Base-by-base conservation (phyloP, 2,329 filamentous ascomycete genomes). In the Penicillium fuscoglaucum region DNA sequence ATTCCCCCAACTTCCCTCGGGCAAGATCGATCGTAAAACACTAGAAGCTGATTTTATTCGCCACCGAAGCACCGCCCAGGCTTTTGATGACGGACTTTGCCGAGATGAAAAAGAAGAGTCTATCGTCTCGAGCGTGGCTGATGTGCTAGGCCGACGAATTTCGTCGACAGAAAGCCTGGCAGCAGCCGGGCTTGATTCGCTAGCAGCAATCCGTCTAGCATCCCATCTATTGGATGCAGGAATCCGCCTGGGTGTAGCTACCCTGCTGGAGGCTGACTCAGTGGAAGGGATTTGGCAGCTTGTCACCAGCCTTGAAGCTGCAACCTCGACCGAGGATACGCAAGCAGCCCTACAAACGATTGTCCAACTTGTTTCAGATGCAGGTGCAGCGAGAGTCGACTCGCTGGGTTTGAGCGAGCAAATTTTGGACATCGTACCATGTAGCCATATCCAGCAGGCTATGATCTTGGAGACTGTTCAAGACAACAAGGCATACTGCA, bases 1-100 rank as follows among this genome's bases (percentile, higher is more conserved):
- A 9, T 87, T 96, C 56, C 91, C 91, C 0, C 86, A 88, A 52
- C 78, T 96, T 21, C 81, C 91, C 2, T 96, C 91, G 0, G 93
- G 93, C 0, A 97, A 97, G 69, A 82, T 93, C 15, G 89, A 96
- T 68, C 86, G 86, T 52, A 88, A 86, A 65, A 75, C 73, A 13
- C 76, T 96, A 8, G 80, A 86, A 64, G 70, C 77, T 1, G 77
- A 84, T 8, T 90, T 88, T 65, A 41, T 64, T 33, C 59, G 57
- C 13, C 64, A 71, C n/a, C 66, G 72, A 33, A 63, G 65, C 26
- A 40, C 37, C 17, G 46, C 56, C 2, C 59, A 62, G 33, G 48
- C 59, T 6, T 50, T 51, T 7, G 61, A 61, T 31, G 46, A 53
- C 5, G 28, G 50, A 19, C 19, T 47, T 24, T 70, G 66, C 53